A percentile compares a stretch with the other conserved stretches of the same genome.
phyloP scores from a whole-genome alignment of 2,329 filamentous ascomycete genomes.

The Penicillium janthinellum region DNA sequence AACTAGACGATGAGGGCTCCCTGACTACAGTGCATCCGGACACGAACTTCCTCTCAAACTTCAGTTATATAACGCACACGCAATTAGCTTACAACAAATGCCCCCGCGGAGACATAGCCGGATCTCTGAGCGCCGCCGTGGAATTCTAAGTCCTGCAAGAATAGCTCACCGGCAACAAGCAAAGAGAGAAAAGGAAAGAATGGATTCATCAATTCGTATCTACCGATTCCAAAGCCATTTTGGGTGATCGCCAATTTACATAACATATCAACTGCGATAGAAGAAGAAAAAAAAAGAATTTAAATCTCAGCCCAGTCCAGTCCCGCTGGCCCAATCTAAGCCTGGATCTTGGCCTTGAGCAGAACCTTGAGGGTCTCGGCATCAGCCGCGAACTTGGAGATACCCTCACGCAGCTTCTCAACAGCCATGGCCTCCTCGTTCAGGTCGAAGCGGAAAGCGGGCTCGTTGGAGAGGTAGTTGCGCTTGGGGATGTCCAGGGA shows the following conservation, averaged over 20 bases:
- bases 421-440: slow-evolving; percentile 99
- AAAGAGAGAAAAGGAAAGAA: slow-evolving; percentile 2
- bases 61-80: background rate
- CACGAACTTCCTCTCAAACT: no score
- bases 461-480: slow-evolving; percentile 86
- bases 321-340: slow-evolving; percentile 28
- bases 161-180: background rate
- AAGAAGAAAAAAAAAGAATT: slow-evolving; percentile 15
- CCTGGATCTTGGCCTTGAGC: slow-evolving; percentile 79
- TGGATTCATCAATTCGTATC: slow-evolving; percentile 33
- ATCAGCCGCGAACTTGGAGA: slow-evolving; percentile 98
- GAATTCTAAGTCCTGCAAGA: no score
- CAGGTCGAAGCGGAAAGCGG: slow-evolving; percentile 96
- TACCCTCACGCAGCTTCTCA: slow-evolving; percentile 98
- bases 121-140: no score
- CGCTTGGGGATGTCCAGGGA: slow-evolving; percentile 81
- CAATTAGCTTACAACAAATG: background rate
- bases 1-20: no score
- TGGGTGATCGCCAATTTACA: slow-evolving; percentile 31
- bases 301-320: slow-evolving; percentile 5
- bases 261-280: slow-evolving; percentile 1
- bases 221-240: slow-evolving; percentile 29
- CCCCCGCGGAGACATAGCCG: no score
- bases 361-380: slow-evolving; percentile 91
- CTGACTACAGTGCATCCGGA: no score